Evolutionary conservation across 257 asterid genomes (phyloP).

Genomic region (Solanum chilense): DNA sequence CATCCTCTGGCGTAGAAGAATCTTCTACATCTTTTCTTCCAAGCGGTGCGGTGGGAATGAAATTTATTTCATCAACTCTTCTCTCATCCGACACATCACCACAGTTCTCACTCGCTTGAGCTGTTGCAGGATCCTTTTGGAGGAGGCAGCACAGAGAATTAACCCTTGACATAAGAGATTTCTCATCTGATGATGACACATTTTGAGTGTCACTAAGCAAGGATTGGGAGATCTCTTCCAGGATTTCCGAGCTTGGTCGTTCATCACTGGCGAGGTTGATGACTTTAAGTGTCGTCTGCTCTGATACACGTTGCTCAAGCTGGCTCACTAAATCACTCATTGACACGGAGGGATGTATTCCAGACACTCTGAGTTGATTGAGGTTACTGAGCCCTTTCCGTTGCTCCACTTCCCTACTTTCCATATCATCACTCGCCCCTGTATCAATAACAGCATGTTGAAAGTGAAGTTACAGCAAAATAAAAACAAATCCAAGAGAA

Average conservation of each 20-base stretch:
- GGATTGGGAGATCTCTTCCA: conserved; percentile 59
- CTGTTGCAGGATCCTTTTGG: conserved; percentile 55
- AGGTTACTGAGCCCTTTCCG: conserved; percentile 54
- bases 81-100: conserved; percentile 16
- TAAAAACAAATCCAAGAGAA: not conserved
- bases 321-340: conserved; percentile 84
- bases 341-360: conserved; percentile 65
- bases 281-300: conserved; percentile 40
- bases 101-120: conserved; percentile 16
- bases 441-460: conserved; percentile 31
- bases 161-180: conserved; percentile 75
- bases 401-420: conserved; percentile 36
- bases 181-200: conserved; percentile 56
- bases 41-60: not conserved
- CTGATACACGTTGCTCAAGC: conserved; percentile 68
- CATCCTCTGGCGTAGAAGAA: not conserved
- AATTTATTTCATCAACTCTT: conserved; percentile 7
- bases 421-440: conserved; percentile 31
- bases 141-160: conserved; percentile 92
- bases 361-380: conserved; percentile 77
- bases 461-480: not conserved
- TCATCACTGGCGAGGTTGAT: conserved; percentile 62
- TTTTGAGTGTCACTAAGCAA: conserved; percentile 58
- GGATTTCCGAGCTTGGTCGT: conserved; percentile 51
- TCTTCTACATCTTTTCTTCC: conserved; percentile 5